Evolutionary conservation across 2,329 filamentous ascomycete genomes (phyloP).

Genomic region (Aspergillus fumigatiaffinis): DNA sequence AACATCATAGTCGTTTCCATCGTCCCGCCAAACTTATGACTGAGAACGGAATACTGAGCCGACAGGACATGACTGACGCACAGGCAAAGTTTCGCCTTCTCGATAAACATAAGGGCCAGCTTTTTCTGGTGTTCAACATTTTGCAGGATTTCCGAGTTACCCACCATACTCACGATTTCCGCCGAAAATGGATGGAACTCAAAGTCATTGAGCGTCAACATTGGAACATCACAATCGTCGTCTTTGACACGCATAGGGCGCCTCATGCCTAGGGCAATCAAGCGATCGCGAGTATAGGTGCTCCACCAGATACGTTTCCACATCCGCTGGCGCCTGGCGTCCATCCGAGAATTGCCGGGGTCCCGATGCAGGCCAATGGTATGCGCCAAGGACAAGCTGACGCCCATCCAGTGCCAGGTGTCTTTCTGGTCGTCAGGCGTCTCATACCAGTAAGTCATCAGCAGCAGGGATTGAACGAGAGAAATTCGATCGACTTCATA

Average conservation of each 20-base stretch:
- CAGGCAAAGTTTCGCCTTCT: conserved; percentile 84
- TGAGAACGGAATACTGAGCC: conserved; percentile 87
- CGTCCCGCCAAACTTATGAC: conserved; percentile 69
- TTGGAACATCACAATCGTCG: conserved; percentile 89
- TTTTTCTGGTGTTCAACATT: conserved; percentile 71
- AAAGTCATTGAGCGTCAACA: conserved; percentile 81
- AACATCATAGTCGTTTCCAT: conserved; percentile 83
- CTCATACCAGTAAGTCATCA: conserved; percentile 98
- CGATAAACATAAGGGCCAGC: conserved; percentile 82
- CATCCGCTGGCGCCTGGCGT: conserved; percentile 67
- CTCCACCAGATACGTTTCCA: conserved; percentile 99
- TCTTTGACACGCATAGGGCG: conserved; percentile 88
- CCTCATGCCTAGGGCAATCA: conserved; percentile 91
- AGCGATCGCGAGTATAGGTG: conserved; percentile 88
- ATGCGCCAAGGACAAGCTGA: conserved; percentile 86
- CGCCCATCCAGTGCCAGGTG: conserved; percentile 98
- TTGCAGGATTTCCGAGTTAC: conserved; percentile 66
- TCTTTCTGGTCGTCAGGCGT: conserved; percentile 96
- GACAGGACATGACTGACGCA: conserved; percentile 86
- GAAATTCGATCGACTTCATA: conserved; percentile 87
- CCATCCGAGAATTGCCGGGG: conserved; percentile 72
- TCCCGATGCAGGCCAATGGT: conserved; percentile 91
- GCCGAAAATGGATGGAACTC: conserved; percentile 68
- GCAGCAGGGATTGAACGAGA: conserved; percentile 78
- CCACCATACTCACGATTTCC: conserved; percentile 63